Evolutionary conservation across 805 yeast genomes (phyloP).

Genomic region (Candida rishiriensis): DNA sequence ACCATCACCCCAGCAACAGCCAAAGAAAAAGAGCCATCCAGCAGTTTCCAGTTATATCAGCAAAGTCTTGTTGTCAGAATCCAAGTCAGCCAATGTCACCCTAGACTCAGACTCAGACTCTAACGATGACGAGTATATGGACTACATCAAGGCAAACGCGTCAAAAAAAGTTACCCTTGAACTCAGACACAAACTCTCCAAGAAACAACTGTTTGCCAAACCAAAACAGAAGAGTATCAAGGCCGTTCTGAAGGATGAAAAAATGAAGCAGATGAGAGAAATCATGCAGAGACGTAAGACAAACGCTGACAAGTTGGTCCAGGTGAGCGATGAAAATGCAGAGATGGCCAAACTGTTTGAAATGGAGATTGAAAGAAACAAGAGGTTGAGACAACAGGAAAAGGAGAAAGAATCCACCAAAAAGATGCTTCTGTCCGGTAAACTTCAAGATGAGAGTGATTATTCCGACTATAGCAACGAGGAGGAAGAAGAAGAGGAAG

Average conservation of each 20-base stretch:
- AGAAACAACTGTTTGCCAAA: conserved; percentile 4
- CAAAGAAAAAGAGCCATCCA: not conserved
- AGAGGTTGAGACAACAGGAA: conserved; percentile 11
- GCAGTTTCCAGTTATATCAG: not conserved
- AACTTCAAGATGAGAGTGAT: conserved; percentile 23
- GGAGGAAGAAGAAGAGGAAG: conserved; percentile 13
- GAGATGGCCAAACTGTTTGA: conserved; percentile 21
- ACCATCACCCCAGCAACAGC: not conserved
- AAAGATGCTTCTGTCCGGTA: conserved; percentile 11
- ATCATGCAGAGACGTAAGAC: conserved; percentile 11
- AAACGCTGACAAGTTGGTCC: conserved; percentile 2
- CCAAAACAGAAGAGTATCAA: conserved; percentile 11
- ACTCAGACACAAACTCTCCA: conserved; percentile 11
- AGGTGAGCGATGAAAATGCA: conserved; percentile 10
- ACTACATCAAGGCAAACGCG: conserved; percentile 6
- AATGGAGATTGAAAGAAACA: conserved; percentile 17
- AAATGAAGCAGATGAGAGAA: conserved; percentile 11
- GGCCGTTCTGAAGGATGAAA: conserved; percentile 13
- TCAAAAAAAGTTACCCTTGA: conserved; percentile 15
- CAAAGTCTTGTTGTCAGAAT: not conserved
- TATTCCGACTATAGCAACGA: conserved; percentile 23
- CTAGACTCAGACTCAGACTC: conserved; percentile 1
- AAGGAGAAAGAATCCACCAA: conserved; percentile 11
- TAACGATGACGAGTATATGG: conserved; percentile 13
- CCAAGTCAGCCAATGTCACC: not conserved